Percentiles rank a stretch among this genome's conserved stretches.
phyloP scores from a whole-genome alignment of 2,329 filamentous ascomycete genomes.

The Colletotrichum horii region DNA sequence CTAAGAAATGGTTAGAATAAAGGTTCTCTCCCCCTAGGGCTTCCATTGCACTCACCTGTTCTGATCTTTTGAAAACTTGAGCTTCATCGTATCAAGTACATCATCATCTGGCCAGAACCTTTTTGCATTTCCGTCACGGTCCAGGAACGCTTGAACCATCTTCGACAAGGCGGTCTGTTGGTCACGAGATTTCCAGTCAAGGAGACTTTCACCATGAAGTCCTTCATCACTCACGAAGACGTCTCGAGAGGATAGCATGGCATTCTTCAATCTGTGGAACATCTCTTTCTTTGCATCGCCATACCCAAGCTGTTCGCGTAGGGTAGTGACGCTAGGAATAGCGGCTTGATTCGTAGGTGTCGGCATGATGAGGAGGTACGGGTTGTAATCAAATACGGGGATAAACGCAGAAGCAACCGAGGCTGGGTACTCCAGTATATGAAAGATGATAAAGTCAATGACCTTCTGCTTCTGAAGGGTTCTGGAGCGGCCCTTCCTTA shows the following conservation, averaged over 20 bases:
- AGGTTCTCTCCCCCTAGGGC: neutral
- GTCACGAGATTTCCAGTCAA: neutral
- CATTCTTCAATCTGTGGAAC: accelerated
- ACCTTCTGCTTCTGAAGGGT: accelerated
- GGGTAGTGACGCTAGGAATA: neutral
- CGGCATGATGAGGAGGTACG: neutral
- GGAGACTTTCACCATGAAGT: accelerated
- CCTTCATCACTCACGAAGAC: neutral
- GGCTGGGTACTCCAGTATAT: neutral
- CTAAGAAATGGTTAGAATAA: neutral
- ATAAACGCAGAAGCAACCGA: neutral
- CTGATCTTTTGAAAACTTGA: neutral
- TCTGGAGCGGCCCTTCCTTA: accelerated
- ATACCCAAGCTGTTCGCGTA: neutral
- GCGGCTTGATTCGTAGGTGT: neutral
- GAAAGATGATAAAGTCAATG: accelerated
- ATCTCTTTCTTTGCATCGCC: accelerated
- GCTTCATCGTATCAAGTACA: neutral
- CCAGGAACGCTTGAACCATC: neutral
- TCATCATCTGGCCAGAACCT: neutral
- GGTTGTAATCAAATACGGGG: neutral
- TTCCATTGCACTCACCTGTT: neutral
- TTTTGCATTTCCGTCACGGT: neutral
- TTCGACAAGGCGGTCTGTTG: neutral
- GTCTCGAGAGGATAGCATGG: neutral